phyloP scores from a whole-genome alignment of 306 rosid genomes.

The Corylus avellana region DNA sequence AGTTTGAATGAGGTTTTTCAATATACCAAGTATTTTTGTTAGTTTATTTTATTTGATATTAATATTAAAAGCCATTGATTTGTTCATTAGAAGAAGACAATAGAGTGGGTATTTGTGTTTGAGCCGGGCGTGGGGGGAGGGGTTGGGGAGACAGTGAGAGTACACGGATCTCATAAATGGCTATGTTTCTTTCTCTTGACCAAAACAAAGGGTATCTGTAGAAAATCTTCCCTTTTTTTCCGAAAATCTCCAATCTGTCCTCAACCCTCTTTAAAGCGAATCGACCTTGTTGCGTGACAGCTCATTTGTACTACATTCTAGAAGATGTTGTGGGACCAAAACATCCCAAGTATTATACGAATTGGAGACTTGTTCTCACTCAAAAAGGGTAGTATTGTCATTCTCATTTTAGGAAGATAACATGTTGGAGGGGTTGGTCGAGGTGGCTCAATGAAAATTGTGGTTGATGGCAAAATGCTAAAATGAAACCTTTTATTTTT shows the following conservation, averaged over 20 bases:
- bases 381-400: conserved; percentile 29
- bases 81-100: not conserved
- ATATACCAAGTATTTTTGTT: not conserved
- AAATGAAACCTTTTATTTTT: too few relatives aligned
- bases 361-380: not conserved
- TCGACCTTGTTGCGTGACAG: conserved; percentile 38
- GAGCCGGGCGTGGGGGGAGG: not conserved
- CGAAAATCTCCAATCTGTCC: conserved; percentile 17
- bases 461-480: too few relatives aligned
- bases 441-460: not conserved
- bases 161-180: not conserved
- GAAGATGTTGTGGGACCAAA: conserved; percentile 26
- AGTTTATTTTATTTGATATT: not conserved
- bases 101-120: not conserved
- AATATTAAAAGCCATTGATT: not conserved
- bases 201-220: not conserved
- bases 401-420: conserved; percentile 12
- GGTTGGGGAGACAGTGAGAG: not conserved
- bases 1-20: not conserved
- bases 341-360: not conserved
- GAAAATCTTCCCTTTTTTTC: conserved; percentile 9
- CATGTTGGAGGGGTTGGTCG: conserved; percentile 10
- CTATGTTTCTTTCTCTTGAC: not conserved
- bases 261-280: conserved; percentile 22
- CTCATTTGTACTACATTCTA: conserved; percentile 29